Conservation (phyloP, 2,329 filamentous ascomycete genomes). For the Cadophora luteo-olivacea region DNA sequence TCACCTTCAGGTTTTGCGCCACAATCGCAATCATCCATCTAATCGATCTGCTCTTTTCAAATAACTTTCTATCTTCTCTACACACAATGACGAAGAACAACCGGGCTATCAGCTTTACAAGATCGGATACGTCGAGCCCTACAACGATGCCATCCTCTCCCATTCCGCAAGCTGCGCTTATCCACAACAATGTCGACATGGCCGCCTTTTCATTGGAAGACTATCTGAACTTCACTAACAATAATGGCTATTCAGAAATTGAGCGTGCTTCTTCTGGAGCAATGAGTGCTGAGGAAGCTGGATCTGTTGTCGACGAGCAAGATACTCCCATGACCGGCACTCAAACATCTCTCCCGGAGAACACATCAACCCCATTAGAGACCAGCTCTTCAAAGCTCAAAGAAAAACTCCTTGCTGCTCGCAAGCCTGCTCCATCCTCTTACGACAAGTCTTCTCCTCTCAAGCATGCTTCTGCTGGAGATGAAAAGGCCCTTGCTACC, state of each 20-base stretch:
- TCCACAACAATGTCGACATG: background rate
- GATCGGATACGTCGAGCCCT: background rate
- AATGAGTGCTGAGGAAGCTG: background rate
- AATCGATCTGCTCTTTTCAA: background rate
- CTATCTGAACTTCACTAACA: background rate
- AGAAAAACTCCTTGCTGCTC: background rate
- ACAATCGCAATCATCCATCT: background rate
- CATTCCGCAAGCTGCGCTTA: background rate
- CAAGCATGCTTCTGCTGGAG: background rate
- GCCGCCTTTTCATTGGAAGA: background rate
- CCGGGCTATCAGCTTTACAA: background rate
- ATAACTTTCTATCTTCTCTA: too few species aligned
- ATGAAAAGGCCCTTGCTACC: background rate
- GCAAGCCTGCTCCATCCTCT: background rate
- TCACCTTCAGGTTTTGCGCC: background rate
- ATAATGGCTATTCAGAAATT: background rate
- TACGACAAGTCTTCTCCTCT: background rate
- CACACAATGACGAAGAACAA: background rate
- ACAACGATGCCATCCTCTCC: background rate
- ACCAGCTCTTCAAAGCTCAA: background rate
- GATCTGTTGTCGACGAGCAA: background rate
- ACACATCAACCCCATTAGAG: background rate
- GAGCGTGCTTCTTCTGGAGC: background rate
- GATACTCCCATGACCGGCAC: slow-evolving; percentile 1
- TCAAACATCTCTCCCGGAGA: background rate